Conservation (phyloP, 768 basidiomycete species). For the Calocera cornea region DNA sequence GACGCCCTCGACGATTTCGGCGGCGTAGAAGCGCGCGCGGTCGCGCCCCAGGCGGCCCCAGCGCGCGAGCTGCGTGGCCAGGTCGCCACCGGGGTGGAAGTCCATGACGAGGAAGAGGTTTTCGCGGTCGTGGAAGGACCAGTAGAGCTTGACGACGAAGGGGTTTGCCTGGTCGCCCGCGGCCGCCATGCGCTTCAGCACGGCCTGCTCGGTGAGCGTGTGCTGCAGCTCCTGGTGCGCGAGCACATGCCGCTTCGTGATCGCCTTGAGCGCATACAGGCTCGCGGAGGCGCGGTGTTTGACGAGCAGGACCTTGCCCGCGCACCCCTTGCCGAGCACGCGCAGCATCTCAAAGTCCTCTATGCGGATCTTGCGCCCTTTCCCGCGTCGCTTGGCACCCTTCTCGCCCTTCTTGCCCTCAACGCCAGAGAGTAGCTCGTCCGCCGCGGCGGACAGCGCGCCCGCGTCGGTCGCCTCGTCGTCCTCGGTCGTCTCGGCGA, state of each 20-base stretch:
- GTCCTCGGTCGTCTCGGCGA: constrained; percentile 36
- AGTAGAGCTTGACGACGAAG: constrained; percentile 91
- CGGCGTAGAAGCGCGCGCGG: constrained; percentile 90
- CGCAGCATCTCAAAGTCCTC: constrained; percentile 96
- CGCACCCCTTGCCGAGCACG: constrained; percentile 92
- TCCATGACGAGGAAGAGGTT: constrained; percentile 97
- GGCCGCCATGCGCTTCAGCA: constrained; percentile 76
- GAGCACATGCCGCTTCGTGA: constrained; percentile 92
- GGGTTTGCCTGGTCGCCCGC: constrained; percentile 57
- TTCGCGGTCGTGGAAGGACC: constrained; percentile 96
- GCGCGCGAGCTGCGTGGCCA: constrained; percentile 92
- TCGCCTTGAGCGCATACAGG: constrained; percentile 89
- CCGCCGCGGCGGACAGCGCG: neutral
- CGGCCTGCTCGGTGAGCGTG: constrained; percentile 91
- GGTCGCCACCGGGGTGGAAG: constrained; percentile 90
- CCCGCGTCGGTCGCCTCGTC: constrained; percentile 28
- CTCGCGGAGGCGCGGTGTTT: constrained; percentile 57
- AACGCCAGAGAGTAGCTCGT: constrained; percentile 3
- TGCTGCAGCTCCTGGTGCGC: constrained; percentile 94
- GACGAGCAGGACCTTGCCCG: constrained; percentile 90
- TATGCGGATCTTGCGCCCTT: constrained; percentile 61
- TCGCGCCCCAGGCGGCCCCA: constrained; percentile 91
- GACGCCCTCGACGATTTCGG: constrained; percentile 92
- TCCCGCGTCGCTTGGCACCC: constrained; percentile 28
- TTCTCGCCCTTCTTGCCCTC: constrained; percentile 36